Base-by-base conservation (phyloP, 2,329 filamentous ascomycete genomes). In the Ascochyta clinopodiicola region DNA sequence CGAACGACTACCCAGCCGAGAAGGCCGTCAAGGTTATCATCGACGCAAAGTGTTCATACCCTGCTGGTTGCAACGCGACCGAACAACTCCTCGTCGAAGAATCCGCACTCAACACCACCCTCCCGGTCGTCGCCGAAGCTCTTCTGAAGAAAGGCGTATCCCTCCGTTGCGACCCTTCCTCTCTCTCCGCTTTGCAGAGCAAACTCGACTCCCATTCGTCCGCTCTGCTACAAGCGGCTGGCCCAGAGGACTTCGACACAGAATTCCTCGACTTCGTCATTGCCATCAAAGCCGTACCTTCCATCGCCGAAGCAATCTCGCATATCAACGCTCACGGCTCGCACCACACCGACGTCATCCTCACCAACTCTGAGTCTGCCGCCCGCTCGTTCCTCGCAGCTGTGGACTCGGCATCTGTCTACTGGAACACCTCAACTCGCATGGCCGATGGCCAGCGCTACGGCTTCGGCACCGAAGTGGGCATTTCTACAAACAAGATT, bases 401-500 rank as follows among this genome's bases (percentile, higher is more conserved):
- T 55, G 86, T 98, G 45, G 95, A 98, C 78, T 91, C 92, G 25
- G 90, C 92, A 0, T 94, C 93, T 47, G 93, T 94, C 17, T 99
- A 96, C 82, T 97, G 94, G 92, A 99, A 99, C 74, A 91, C 92
- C 7, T 96, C 91, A 22, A 96, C 92, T 8, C 86, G 95, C 45
- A 94, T 99, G 79, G 92, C 93, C 6, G 95, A 99, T 75, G 95
- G 95, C 7, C 97, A 96, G 90, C 85, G 95, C 37, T 98, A 96
- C 74, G 95, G 95, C 7, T 99, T 99, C 77, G 95, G 95, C 43
- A 98, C 95, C 0, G 95, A 99, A 78, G 95, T 99, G 22, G 95
- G 95, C 50, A 98, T 99, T 77, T 96, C 91, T 79, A 99, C 95
- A 44, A 99, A 97, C 81, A 99, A 98, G 81, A 96, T 99, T 61